phyloP scores from a whole-genome alignment of 1,284 basidiomycete genomes.

The Papiliotrema fonsecae region DNA sequence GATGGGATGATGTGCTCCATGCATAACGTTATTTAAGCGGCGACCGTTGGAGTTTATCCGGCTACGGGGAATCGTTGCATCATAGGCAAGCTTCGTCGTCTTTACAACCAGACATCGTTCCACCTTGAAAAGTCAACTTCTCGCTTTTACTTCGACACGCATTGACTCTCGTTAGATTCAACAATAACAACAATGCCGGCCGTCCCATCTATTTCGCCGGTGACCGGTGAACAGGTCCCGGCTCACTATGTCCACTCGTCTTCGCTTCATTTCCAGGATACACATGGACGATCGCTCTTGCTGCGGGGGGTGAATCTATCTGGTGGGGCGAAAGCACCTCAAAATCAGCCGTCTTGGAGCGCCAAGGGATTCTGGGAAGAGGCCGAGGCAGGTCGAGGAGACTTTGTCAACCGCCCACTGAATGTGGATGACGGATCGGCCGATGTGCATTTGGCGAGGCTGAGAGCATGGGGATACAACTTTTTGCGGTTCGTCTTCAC shows the following conservation, averaged over 20 bases:
- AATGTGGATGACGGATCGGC: slow-evolving; percentile 56
- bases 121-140: neutral
- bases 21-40: too few species aligned
- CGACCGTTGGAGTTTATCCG: too few species aligned
- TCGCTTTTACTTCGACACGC: too few species aligned
- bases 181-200: slow-evolving; percentile 33
- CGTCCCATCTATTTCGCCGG: slow-evolving; percentile 57
- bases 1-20: too few species aligned
- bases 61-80: neutral
- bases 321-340: slow-evolving; percentile 78
- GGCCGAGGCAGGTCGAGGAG: slow-evolving; percentile 65
- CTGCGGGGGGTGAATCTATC: slow-evolving; percentile 91
- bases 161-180: too few species aligned
- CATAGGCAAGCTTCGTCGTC: neutral
- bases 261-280: slow-evolving; percentile 75
- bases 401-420: slow-evolving; percentile 71
- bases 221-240: slow-evolving; percentile 57
- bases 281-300: slow-evolving; percentile 72
- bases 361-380: slow-evolving; percentile 83
- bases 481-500: slow-evolving; percentile 84
- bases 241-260: slow-evolving; percentile 58
- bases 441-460: slow-evolving; percentile 67
- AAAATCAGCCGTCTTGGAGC: slow-evolving; percentile 61
- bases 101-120: neutral
- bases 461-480: slow-evolving; percentile 93